Percentiles rank a stretch among this genome's conserved stretches.
Evolutionary conservation across 164 flowering plant species (phyloP).

Genomic region (Chimonanthus salicifolius): DNA sequence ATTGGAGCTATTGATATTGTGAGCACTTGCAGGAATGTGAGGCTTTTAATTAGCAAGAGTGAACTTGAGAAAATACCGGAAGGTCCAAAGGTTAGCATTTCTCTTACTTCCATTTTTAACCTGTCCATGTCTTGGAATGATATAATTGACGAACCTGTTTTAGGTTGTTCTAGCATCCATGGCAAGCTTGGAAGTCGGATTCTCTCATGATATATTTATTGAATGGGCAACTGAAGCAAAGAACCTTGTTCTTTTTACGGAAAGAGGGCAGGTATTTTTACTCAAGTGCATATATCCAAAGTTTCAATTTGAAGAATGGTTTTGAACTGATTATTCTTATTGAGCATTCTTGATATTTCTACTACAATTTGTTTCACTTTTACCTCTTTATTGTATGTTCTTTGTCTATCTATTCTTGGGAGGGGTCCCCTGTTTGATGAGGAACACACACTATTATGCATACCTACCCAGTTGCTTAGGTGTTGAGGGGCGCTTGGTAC

Average conservation of each 20-base stretch:
- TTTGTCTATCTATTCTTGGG: background rate
- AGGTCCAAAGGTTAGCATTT: constrained; percentile 77
- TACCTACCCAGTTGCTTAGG: background rate
- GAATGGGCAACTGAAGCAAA: constrained; percentile 88
- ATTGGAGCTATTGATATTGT: background rate
- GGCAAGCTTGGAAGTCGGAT: constrained; percentile 96
- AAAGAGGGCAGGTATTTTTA: constrained; percentile 80
- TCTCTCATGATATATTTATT: constrained; percentile 89
- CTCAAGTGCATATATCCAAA: background rate
- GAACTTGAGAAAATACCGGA: constrained; percentile 85
- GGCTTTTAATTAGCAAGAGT: constrained; percentile 64
- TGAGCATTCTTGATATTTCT: background rate
- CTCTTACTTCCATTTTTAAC: background rate
- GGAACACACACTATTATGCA: background rate
- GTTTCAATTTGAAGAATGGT: background rate
- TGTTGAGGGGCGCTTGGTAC: background rate
- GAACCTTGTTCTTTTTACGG: constrained; percentile 92
- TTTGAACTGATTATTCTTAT: background rate
- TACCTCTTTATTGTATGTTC: background rate
- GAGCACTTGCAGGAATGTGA: constrained; percentile 56
- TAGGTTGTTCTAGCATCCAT: constrained; percentile 94
- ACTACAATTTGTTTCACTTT: background rate
- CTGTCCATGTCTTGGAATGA: background rate
- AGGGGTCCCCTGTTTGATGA: background rate
- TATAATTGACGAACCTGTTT: constrained; percentile 16